Evolutionary conservation across 805 yeast species (phyloP), one percentile per base, ranked within the genome.

Genomic region (Candida xyloterini): DNA sequence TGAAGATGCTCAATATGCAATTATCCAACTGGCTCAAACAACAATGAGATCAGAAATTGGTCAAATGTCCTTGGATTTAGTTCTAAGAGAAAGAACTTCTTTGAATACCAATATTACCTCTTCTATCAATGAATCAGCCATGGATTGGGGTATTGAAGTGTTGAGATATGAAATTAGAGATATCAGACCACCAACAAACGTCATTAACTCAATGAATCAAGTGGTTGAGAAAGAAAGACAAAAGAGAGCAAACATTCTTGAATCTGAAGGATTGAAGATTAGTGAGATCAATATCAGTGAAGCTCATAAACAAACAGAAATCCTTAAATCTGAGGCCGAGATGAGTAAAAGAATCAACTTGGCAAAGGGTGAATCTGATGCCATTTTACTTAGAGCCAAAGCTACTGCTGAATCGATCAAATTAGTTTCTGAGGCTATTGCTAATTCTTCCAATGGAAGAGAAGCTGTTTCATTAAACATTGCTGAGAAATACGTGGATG

Each of bases 41-140:
- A 84, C 95, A 10, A 86, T 86, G 95, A 71, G 95, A 54, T 79
- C 88, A 1, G 95, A 86, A 60, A 86, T 86, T 55, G 95, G 95
- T 35, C 86, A 84, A 48, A 67, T 86, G 68, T 72, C 89, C 3
- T 71, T 86, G 52, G 95, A 87, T 59, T 78, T 81, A 33, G 95
- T 85, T 13, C 69, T 86, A 50, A 73, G 78, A 45, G 95, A 86
- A 60, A 74, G 95, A 60, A 90, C 83, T 57, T 56, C 73, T 23
- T 71, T 86, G 51, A 86, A 86, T 62, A 61, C 63, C 48, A 83
- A 84, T 64, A 86, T 86, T 61, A 85, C 89, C 40, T 56, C 69
- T n/a, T 85, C 82, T 4, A 78, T 86, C 56, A 86, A 87, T 58
- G 93, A 84, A 54, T 95, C 95, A 11, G 86, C 95, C 10, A 66